Percentiles rank a stretch among this genome's conserved stretches.
phyloP scores from a whole-genome alignment of 1,139 yeast species.

The Hansenula lynferdii region DNA sequence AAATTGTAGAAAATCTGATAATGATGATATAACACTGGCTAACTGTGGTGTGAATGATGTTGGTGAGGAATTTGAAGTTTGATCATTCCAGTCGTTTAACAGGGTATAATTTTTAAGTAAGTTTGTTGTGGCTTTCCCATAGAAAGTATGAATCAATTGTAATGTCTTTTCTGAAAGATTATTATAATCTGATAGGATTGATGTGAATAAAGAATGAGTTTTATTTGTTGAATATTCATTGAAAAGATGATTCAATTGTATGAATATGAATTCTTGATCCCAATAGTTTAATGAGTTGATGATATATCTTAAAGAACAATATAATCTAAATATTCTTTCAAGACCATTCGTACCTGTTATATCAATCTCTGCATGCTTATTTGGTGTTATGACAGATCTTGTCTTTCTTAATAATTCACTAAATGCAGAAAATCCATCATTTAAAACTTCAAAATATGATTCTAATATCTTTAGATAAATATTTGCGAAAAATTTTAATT shows the following conservation, averaged over 20 bases:
- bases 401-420: constrained; percentile 39
- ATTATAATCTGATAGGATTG: constrained; percentile 43
- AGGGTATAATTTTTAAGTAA: constrained; percentile 50
- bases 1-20: constrained; percentile 20
- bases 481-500: constrained; percentile 62
- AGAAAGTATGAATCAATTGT: constrained; percentile 37
- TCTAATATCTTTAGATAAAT: constrained; percentile 66
- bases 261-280: constrained; percentile 61
- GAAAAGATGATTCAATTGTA: constrained; percentile 54
- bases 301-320: constrained; percentile 55
- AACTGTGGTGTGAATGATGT: constrained; percentile 1
- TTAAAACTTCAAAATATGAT: constrained; percentile 48
- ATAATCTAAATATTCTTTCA: constrained; percentile 51
- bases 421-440: constrained; percentile 41
- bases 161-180: constrained; percentile 35
- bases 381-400: constrained; percentile 31
- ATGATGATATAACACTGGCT: constrained; percentile 5
- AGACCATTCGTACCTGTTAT: constrained; percentile 45
- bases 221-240: constrained; percentile 27
- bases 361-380: constrained; percentile 31
- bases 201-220: constrained; percentile 45
- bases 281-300: constrained; percentile 50
- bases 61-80: constrained; percentile 7
- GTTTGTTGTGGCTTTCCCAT: constrained; percentile 45
- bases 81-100: constrained; percentile 23